Conservation (phyloP, 2,329 filamentous ascomycete genomes). For the Sporothrix brasiliensis region DNA sequence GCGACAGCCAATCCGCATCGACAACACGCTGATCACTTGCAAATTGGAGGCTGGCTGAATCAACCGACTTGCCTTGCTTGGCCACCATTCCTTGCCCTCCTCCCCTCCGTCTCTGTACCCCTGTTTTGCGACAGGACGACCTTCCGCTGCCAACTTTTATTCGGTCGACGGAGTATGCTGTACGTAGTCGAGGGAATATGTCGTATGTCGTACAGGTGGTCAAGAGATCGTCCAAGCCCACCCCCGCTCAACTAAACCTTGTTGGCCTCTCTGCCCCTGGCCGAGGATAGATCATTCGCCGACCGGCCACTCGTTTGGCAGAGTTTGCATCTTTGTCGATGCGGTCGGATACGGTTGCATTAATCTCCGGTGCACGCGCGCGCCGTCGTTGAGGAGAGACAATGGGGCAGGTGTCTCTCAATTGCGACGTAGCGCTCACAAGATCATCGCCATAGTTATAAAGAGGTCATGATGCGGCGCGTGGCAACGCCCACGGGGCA, state of each 20-base stretch:
- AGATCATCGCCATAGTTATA: slow-evolving; percentile 14
- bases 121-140: not conserved
- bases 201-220: too few relatives aligned
- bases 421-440: not conserved
- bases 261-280: not conserved
- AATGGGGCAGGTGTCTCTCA: not conserved
- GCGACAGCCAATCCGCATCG: slow-evolving; percentile 23
- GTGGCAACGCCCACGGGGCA: not conserved
- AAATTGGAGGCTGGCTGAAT: slow-evolving; percentile 7
- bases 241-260: slow-evolving; percentile 17
- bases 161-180: too few relatives aligned
- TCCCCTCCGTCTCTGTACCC: slow-evolving; percentile 2
- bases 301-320: not conserved
- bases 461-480: slow-evolving; percentile 24
- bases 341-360: slow-evolving; percentile 5
- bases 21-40: slow-evolving; percentile 21
- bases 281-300: slow-evolving; percentile 1
- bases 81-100: not conserved
- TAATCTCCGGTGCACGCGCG: slow-evolving; percentile 23
- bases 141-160: too few relatives aligned
- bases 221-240: not conserved
- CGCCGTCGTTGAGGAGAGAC: not conserved
- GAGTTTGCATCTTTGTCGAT: not conserved
- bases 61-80: not conserved
- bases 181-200: too few relatives aligned